Base-by-base conservation (phyloP, 768 basidiomycete genomes). In the Mycena maculata region DNA sequence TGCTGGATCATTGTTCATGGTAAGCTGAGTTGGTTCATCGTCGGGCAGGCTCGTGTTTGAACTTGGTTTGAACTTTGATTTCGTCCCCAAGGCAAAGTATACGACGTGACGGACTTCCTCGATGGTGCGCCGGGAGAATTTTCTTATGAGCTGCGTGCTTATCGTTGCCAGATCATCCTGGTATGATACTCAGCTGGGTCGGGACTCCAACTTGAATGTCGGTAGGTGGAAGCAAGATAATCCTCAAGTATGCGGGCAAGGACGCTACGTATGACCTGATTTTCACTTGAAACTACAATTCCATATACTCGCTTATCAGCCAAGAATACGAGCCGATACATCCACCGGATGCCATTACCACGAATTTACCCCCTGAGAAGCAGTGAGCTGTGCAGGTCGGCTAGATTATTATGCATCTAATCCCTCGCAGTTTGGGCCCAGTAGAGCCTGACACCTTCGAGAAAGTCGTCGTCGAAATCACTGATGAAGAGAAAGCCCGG, bases 1-100 rank as follows among this genome's bases (percentile, higher is more conserved):
- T 91, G 90, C 71, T 92, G 91, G 91, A 93, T 95, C 65, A 93
- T 95, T 63, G 91, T 95, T 1, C 92, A 95, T 71, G 91, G 92
- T 90, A 68, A 42, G 82, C 73, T 28, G 39, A 27, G 28, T 36
- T 23, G 15, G 5, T 18, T 20, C 33, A 18, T 33, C 22, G 8
- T 33, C 8, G 1, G 20, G 16, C 41, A 63, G 22, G 23, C 13
- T 59, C 39, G 53, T 56, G 55, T 36, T 41, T 65, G 13, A 61
- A 22, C 33, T 20, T n/a, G n/a, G n/a, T n/a, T n/a, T n/a, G n/a
- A n/a, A n/a, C n/a, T n/a, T n/a, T n/a, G n/a, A n/a, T n/a, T n/a
- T n/a, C n/a, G n/a, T 31, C n/a, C 48, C 50, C 42, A 42, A 90
- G 92, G 89, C 66, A 88, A 90, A 52, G 90, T 87, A 6, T 93